A percentile compares a stretch with the other conserved stretches of the same genome.
These are phyloP conservation scores for Entamoeba dispar DNA, from an alignment of 208 protist species.

Conservation along the genomic window DNA sequence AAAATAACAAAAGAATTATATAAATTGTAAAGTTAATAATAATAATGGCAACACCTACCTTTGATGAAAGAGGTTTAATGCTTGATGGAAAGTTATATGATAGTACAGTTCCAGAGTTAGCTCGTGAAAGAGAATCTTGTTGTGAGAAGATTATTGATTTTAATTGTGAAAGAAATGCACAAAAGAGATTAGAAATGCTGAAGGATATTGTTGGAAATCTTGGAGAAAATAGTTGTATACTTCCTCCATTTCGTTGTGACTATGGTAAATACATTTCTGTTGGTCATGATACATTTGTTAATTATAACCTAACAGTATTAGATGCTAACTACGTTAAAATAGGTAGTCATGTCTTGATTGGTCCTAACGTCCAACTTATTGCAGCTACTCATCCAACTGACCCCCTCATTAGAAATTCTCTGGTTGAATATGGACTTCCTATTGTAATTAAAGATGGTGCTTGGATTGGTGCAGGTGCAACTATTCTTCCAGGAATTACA, in stretches of 20 bases:
- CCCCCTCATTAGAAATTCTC: conserved; percentile 5
- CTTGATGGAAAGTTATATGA: neutral
- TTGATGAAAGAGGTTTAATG: neutral
- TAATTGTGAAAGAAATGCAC: neutral
- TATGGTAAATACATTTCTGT: conserved; percentile 48
- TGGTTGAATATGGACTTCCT: conserved; percentile 28
- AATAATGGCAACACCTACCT: neutral
- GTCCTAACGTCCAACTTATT: conserved; percentile 44
- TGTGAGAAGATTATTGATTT: neutral
- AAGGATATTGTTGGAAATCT: neutral
- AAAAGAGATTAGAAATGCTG: neutral
- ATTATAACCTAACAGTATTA: conserved; percentile 46
- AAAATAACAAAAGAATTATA: too few relatives aligned
- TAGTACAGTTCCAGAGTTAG: neutral
- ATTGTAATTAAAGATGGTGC: conserved; percentile 20
- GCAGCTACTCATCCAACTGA: conserved; percentile 50
- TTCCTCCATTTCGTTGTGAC: conserved; percentile 47
- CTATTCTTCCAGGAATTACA: conserved; percentile 46
- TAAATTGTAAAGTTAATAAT: too few relatives aligned
- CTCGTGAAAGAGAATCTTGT: neutral
- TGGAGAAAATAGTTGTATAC: conserved; percentile 34
- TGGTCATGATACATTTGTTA: conserved; percentile 43
- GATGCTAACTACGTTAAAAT: conserved; percentile 46
- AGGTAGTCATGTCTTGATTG: conserved; percentile 40
- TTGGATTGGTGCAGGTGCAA: conserved; percentile 20